These are phyloP conservation scores for Hirsutella thompsonii DNA, from an alignment of 2,329 filamentous ascomycete species.

Conservation along the genomic window DNA sequence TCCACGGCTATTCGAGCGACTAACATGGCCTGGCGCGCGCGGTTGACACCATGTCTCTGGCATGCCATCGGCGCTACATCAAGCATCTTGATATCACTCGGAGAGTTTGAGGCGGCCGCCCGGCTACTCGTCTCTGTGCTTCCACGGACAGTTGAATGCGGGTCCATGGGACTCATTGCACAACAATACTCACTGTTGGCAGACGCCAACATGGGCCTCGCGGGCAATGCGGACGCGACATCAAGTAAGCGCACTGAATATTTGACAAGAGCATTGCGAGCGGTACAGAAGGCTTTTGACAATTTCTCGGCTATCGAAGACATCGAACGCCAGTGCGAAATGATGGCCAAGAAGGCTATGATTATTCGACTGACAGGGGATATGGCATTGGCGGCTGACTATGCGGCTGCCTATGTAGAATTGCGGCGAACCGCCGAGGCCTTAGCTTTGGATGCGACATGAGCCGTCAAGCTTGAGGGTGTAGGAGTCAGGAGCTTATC, in stretches of 20 bases:
- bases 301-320: slow-evolving; percentile 55
- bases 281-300: slow-evolving; percentile 48
- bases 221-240: slow-evolving; percentile 36
- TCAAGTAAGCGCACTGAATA: slow-evolving; percentile 38
- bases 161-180: slow-evolving; percentile 48
- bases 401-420: slow-evolving; percentile 51
- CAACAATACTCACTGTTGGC: slow-evolving; percentile 57
- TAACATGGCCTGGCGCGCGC: slow-evolving; percentile 56
- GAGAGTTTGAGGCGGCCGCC: slow-evolving; percentile 55
- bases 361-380: slow-evolving; percentile 62
- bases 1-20: slow-evolving; percentile 65
- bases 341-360: slow-evolving; percentile 70
- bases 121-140: slow-evolving; percentile 56
- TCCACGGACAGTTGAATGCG: slow-evolving; percentile 64
- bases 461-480: not conserved
- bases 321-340: slow-evolving; percentile 57
- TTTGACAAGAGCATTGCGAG: slow-evolving; percentile 43
- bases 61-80: slow-evolving; percentile 55
- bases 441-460: slow-evolving; percentile 12
- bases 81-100: slow-evolving; percentile 54
- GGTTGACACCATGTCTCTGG: slow-evolving; percentile 59
- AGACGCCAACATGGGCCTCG: slow-evolving; percentile 69
- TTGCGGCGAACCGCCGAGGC: slow-evolving; percentile 29
- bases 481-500: too few relatives aligned
- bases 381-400: slow-evolving; percentile 48